phyloP scores from a whole-genome alignment of 345 rosid species.

The Pistacia vera region DNA sequence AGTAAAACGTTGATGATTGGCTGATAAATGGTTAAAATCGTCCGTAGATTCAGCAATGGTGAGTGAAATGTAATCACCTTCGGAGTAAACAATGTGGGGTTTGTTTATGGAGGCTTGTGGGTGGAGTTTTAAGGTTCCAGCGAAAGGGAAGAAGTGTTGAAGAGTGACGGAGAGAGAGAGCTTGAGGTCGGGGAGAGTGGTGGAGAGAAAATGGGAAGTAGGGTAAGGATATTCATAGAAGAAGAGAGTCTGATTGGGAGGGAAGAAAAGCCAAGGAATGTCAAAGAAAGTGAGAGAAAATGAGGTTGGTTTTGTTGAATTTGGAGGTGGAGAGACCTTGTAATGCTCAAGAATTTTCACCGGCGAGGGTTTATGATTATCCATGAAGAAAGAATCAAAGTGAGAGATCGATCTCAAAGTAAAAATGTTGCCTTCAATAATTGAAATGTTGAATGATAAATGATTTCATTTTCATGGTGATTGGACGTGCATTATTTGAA shows the following conservation, averaged over 20 bases:
- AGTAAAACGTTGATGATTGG: conserved; percentile 22
- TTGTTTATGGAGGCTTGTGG: not conserved
- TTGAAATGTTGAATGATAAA: no score
- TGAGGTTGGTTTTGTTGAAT: conserved; percentile 21
- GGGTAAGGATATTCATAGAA: conserved; percentile 41
- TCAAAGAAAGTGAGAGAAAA: conserved; percentile 51
- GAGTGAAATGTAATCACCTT: conserved; percentile 22
- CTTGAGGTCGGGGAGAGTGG: conserved; percentile 39
- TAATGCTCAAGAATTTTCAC: conserved; percentile 3
- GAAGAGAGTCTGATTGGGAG: conserved; percentile 50
- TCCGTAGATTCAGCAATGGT: conserved; percentile 25
- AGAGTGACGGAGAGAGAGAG: conserved; percentile 53
- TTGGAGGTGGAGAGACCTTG: conserved; percentile 24
- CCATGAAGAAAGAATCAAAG: no score
- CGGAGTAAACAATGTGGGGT: conserved; percentile 19
- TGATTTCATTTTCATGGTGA: no score
- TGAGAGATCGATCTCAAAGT: no score
- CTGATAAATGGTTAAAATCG: conserved; percentile 23
- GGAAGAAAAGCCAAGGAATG: conserved; percentile 55
- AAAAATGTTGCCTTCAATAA: no score
- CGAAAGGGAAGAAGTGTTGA: conserved; percentile 45
- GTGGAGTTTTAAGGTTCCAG: conserved; percentile 31
- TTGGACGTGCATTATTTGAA: no score
- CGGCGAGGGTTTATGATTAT: not conserved
- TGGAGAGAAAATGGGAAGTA: conserved; percentile 31